Evolutionary conservation across 2,329 filamentous ascomycete species (phyloP).

Genomic region (Teratosphaeria nubilosa): DNA sequence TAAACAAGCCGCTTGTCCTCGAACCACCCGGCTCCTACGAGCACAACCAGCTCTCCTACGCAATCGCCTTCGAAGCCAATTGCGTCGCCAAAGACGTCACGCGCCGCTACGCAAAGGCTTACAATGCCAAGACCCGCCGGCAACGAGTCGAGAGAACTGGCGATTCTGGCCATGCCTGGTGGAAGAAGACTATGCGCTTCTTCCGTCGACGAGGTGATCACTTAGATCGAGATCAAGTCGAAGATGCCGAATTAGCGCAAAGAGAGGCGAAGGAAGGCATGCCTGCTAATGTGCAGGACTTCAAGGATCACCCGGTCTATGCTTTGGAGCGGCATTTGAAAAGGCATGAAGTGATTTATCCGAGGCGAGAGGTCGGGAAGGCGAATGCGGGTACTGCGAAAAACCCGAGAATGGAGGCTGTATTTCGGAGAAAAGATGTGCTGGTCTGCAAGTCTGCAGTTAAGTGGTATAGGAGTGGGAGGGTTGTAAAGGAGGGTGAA

Average conservation of each 20-base stretch:
- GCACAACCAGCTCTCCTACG: slow-evolving; percentile 71
- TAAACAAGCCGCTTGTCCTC: slow-evolving; percentile 64
- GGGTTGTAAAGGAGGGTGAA: slow-evolving; percentile 67
- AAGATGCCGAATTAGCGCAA: slow-evolving; percentile 64
- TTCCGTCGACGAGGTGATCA: slow-evolving; percentile 25
- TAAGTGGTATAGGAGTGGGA: slow-evolving; percentile 76
- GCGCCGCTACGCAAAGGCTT: slow-evolving; percentile 74
- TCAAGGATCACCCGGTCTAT: slow-evolving; percentile 34
- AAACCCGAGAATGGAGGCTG: slow-evolving; percentile 54
- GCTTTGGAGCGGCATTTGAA: slow-evolving; percentile 78
- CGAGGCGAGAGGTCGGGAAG: slow-evolving; percentile 64
- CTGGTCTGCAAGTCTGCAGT: slow-evolving; percentile 67
- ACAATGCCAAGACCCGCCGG: slow-evolving; percentile 79
- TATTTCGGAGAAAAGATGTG: slow-evolving; percentile 77
- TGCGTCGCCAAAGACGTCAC: slow-evolving; percentile 76
- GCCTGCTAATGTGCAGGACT: slow-evolving; percentile 30
- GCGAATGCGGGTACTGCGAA: slow-evolving; percentile 55
- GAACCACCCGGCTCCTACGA: slow-evolving; percentile 74
- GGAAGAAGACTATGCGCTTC: slow-evolving; percentile 38
- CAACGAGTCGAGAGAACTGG: slow-evolving; percentile 60
- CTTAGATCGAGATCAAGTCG: slow-evolving; percentile 67
- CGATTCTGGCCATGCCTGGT: slow-evolving; percentile 47
- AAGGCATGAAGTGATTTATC: slow-evolving; percentile 71
- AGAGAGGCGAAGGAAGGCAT: slow-evolving; percentile 61
- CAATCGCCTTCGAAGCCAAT: slow-evolving; percentile 74